Evolutionary conservation across 768 basidiomycete genomes (phyloP), one percentile per base, ranked within the genome.

Genomic region (Cyathus striatus): DNA sequence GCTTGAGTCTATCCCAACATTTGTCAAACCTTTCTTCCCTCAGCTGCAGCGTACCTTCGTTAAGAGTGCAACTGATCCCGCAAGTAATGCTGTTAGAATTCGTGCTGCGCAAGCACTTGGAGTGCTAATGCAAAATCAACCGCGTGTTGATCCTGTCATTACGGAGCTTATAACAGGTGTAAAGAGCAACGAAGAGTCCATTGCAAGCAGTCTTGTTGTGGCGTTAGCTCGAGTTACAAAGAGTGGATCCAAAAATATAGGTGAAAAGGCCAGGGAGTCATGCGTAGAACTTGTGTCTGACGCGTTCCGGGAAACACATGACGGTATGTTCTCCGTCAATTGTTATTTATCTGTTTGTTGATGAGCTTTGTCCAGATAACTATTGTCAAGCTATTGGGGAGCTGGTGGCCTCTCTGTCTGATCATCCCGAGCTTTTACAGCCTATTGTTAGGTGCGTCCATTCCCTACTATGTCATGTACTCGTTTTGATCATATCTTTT

Each of bases 1-100:
- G 80, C 71, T 98, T 33, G 81, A 83, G 49, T 76, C 79, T 35
- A 93, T 96, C 18, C 93, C 94, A 0, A 69, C 74, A 3, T 89
- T 95, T 51, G 91, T 98, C 52, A 90, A 89, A 61, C 95, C 95
- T 2, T 98, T 98, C 83, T 97, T 97, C 77, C 96, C 95, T 2
- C 96, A 98, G 55, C 66, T 98, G 24, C 95, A 97, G 55, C 80
- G 94, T 24, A 97, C 93, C 0, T 97, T 98, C 55, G 87, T 96
- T 59, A 98, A 98, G 67, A 88, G 91, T 34, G 76, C 86, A 2
- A 79, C 85, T 44, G 94, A 98, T 59, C 62, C 84, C 6, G 73
- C 84, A 2, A 90, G 88, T 48, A 66, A 77, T 1, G 78, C 79
- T 13, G 90, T 98, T 20, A 81, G 95, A 40, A 82, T 72, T 46